These are phyloP conservation scores for Phanerochaete carnosa DNA, from an alignment of 768 basidiomycete species.

Conservation along the genomic window DNA sequence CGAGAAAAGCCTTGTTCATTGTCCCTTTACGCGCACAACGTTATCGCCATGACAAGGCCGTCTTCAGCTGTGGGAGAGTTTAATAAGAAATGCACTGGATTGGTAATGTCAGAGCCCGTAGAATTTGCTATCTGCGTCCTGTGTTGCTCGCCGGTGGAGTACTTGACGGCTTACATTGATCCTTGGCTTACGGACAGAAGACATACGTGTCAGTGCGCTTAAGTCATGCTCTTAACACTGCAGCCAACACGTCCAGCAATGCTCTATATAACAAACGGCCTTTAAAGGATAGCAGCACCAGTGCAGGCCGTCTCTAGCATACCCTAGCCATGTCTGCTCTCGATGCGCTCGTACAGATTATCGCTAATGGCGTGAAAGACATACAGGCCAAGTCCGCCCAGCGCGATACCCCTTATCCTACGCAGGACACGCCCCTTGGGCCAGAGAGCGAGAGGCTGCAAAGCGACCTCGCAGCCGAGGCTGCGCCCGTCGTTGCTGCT, in stretches of 20 bases:
- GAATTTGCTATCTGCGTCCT: no score
- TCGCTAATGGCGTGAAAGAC: not conserved
- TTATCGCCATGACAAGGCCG: no score
- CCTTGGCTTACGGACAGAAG: not conserved
- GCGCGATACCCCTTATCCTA: not conserved
- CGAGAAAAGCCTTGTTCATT: no score
- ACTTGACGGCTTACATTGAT: not conserved
- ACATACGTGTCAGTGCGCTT: not conserved
- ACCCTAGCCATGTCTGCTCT: not conserved
- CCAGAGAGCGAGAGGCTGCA: not conserved
- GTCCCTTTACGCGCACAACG: no score
- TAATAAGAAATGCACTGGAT: no score
- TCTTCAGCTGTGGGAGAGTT: no score
- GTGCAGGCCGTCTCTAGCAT: not conserved
- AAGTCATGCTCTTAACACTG: not conserved
- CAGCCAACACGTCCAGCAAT: not conserved
- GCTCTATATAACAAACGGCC: no score
- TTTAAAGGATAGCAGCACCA: no score
- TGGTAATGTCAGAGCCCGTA: not conserved
- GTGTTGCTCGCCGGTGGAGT: no score
- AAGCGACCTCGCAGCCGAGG: not conserved
- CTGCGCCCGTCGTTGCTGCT: slow-evolving; percentile 8
- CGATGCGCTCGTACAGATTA: slow-evolving; percentile 5
- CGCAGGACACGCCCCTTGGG: not conserved
- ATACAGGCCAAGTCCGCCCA: not conserved